These are phyloP conservation scores for Chaetothyriales sp. DNA, from an alignment of 2,329 filamentous ascomycete genomes.

Conservation along the genomic window DNA sequence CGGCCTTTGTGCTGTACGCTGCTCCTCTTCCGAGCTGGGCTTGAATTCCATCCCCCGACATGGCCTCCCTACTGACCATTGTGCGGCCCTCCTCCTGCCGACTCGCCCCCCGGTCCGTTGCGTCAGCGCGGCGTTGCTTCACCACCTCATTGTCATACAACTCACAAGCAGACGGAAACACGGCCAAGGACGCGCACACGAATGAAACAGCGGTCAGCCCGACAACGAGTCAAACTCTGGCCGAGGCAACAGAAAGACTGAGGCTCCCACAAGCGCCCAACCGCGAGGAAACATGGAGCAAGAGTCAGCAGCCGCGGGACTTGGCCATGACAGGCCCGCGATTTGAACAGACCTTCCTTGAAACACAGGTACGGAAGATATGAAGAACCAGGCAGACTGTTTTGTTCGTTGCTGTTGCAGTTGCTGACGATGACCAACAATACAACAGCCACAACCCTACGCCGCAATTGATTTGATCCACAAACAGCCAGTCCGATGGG, in stretches of 20 bases:
- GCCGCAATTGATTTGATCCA: constrained; percentile 93
- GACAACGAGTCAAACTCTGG: constrained; percentile 36
- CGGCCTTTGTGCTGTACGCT: not conserved
- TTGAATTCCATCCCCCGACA: not conserved
- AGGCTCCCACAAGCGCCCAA: constrained; percentile 71
- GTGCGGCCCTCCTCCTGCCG: constrained; percentile 5
- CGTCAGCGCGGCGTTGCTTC: constrained; percentile 44
- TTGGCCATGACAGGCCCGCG: constrained; percentile 83
- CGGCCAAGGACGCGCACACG: constrained; percentile 44
- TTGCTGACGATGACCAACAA: constrained; percentile 18
- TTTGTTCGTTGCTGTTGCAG: too few relatives aligned
- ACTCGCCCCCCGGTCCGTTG: constrained; percentile 44
- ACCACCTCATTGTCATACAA: constrained; percentile 13
- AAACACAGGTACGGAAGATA: constrained; percentile 53
- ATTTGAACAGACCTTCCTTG: constrained; percentile 95
- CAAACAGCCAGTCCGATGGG: constrained; percentile 88
- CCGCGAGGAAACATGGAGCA: constrained; percentile 63
- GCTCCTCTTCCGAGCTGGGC: not conserved
- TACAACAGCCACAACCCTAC: constrained; percentile 60
- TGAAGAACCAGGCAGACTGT: not conserved
- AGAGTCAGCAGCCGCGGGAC: constrained; percentile 65
- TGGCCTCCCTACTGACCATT: constrained; percentile 8
- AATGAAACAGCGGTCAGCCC: constrained; percentile 41
- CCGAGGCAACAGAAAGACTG: constrained; percentile 39
- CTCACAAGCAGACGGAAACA: constrained; percentile 16